These are phyloP conservation scores for Fonsecaea monophora DNA, from an alignment of 2,329 filamentous ascomycete species.

Conservation along the genomic window DNA sequence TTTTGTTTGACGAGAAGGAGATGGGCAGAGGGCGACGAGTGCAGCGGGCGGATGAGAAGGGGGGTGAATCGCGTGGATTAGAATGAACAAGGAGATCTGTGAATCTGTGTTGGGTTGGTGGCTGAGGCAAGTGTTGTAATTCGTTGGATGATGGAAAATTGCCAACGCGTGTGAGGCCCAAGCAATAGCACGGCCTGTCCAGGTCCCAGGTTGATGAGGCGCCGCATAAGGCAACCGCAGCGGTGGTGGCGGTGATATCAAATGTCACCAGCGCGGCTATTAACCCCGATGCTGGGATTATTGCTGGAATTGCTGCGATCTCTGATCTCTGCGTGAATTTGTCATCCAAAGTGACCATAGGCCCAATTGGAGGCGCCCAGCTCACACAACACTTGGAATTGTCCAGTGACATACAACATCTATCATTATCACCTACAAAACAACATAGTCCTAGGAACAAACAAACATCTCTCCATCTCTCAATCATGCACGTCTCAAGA, in stretches of 20 bases:
- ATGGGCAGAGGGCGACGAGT: neutral
- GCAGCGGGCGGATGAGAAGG: neutral
- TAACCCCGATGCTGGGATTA: neutral
- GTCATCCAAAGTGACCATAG: neutral
- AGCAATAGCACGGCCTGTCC: neutral
- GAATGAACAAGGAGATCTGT: neutral
- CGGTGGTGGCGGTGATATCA: neutral
- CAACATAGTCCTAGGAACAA: too few relatives aligned
- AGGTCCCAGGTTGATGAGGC: neutral
- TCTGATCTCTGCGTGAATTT: neutral
- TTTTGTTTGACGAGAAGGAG: neutral
- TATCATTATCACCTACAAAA: neutral
- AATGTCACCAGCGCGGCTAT: neutral
- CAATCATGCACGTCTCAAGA: neutral
- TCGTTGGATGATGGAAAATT: conserved; percentile 5
- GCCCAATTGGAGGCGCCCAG: neutral
- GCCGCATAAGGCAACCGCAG: conserved; percentile 5
- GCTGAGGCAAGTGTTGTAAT: neutral
- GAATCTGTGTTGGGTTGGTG: neutral
- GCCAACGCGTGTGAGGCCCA: conserved; percentile 7
- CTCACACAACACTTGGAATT: neutral
- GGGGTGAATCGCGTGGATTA: neutral
- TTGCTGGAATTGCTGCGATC: too few relatives aligned
- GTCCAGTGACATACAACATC: neutral
- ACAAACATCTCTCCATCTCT: too few relatives aligned